phyloP scores from a whole-genome alignment of 1,284 basidiomycete species.

The Flammula alnicola region DNA sequence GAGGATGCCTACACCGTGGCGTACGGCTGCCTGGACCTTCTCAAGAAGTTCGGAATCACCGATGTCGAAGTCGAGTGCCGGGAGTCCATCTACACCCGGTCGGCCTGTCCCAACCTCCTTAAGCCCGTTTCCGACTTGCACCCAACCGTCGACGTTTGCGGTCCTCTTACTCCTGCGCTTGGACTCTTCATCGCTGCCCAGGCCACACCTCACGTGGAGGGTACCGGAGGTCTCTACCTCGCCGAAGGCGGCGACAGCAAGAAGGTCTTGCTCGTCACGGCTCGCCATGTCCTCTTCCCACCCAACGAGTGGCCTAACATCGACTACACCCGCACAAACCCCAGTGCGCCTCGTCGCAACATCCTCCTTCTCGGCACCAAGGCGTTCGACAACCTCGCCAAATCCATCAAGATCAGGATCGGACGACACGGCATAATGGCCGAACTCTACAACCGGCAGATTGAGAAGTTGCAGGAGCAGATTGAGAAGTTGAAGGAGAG shows the following conservation, averaged over 20 bases:
- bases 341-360: slow-evolving; percentile 3
- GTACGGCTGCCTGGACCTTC: too few relatives aligned
- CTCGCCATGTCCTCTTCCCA: slow-evolving; percentile 27
- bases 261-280: slow-evolving; percentile 25
- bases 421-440: neutral
- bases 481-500: neutral
- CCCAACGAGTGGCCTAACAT: slow-evolving; percentile 17
- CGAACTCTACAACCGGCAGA: too few relatives aligned
- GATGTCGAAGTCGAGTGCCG: too few relatives aligned
- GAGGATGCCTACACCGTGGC: too few relatives aligned
- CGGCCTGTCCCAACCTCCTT: neutral
- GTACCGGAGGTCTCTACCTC: slow-evolving; percentile 39
- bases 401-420: neutral
- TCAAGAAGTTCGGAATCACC: too few relatives aligned
- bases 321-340: slow-evolving; percentile 21
- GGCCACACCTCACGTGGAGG: slow-evolving; percentile 28
- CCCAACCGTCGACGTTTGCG: slow-evolving; percentile 10
- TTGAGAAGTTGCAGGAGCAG: neutral
- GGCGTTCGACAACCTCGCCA: neutral
- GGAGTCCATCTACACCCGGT: neutral
- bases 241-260: slow-evolving; percentile 21
- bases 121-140: neutral
- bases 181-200: slow-evolving; percentile 33
- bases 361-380: neutral
- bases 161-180: slow-evolving; percentile 35